Evolutionary conservation across 1,284 basidiomycete genomes (phyloP).

Genomic region (Rhodotorula glutinis): DNA sequence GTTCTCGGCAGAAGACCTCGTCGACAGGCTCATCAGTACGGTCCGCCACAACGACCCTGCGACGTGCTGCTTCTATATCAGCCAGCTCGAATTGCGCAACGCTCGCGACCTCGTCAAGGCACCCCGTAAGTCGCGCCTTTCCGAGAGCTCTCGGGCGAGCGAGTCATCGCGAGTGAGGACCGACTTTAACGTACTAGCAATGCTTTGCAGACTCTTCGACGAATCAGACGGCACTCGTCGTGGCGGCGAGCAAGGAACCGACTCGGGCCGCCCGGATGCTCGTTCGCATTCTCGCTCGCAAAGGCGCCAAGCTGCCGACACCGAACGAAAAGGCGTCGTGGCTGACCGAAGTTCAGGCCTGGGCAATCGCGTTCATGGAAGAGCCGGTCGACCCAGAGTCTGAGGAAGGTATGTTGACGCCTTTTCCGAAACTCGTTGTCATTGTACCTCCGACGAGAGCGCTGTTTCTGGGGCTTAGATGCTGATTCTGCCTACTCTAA

Average conservation of each 20-base stretch:
- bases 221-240: constrained; percentile 11
- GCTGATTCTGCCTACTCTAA: neutral
- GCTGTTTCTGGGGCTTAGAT: too few species aligned
- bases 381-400: neutral
- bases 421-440: neutral
- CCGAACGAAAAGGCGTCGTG: neutral
- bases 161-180: neutral
- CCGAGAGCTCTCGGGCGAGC: too few species aligned
- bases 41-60: neutral
- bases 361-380: constrained; percentile 15
- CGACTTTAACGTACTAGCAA: neutral
- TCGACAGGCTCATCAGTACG: constrained; percentile 15
- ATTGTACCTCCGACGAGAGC: too few species aligned
- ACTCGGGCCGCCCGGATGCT: constrained; percentile 4
- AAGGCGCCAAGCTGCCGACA: constrained; percentile 11
- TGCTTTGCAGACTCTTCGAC: constrained; percentile 3
- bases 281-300: constrained; percentile 14
- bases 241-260: neutral
- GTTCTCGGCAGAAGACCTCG: constrained; percentile 14
- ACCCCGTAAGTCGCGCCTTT: constrained; percentile 1
- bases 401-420: neutral
- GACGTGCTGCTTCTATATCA: constrained; percentile 2
- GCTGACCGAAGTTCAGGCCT: neutral
- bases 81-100: constrained; percentile 1
- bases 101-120: constrained; percentile 6